Evolutionary conservation across 2,329 filamentous ascomycete species (phyloP), one percentile per base, ranked within the genome.

Genomic region (Fusarium scirpi): DNA sequence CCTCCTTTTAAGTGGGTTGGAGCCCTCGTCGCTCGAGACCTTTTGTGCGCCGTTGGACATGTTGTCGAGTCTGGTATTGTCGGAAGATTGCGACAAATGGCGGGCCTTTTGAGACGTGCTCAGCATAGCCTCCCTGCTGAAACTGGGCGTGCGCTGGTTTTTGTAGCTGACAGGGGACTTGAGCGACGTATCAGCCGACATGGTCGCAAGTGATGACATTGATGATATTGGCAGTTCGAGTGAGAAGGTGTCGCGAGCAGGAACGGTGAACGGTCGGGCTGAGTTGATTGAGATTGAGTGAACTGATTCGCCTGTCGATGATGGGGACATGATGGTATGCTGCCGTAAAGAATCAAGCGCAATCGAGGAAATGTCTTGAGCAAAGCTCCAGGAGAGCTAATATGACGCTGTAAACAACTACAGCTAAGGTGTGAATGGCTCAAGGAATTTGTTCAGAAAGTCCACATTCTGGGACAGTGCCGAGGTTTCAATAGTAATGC

Each of bases 1-100:
- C 71, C 88, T 85, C 73, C 88, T 84, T 79, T 90, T 90, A 30
- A 89, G 80, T 41, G 88, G 87, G 69, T 87, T 88, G 27, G 85
- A 82, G 58, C 84, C 84, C 74, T 90, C 86, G 70, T 89, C 85
- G 74, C 74, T 78, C 22, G 77, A 77, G 46, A 76, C 77, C 73
- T 85, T 86, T 72, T 84, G 81, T 64, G 82, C 79, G 40, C 82
- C 84, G 75, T 84, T 84, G 69, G 78, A 76, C 47, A 80, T 71
- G 56, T 78, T 76, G 15, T 86, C 85, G 46, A 78, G 75, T 38
- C 80, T 80, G n/a, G 38, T 52, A 60, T 84, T 82, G 16, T 86
- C 86, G 34, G 85, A 85, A 4, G 86, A 84, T 74, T 88, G 86
- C 25, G 86, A 87, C 56, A 87, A 77, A 72, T 88, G 86, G 27